Percentiles rank a stretch among this genome's conserved stretches.
Evolutionary conservation across 805 yeast species (phyloP).

Genomic region (Saccharomycopsis sp.): DNA sequence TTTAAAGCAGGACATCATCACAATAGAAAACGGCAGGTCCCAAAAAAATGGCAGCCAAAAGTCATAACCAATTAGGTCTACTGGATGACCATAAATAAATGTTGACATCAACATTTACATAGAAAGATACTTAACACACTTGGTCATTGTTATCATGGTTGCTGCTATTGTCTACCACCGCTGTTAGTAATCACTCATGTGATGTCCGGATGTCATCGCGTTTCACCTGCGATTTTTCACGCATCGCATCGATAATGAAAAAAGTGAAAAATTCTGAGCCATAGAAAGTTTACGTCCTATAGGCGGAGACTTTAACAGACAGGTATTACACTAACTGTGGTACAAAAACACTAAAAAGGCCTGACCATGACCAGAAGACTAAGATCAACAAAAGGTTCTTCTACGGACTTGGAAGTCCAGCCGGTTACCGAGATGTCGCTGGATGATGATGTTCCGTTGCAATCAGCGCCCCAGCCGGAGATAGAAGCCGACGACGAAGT

Average conservation of each 20-base stretch:
- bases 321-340: not conserved
- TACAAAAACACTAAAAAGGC: not conserved
- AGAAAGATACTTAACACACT: no score
- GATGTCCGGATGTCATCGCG: constrained; percentile 1
- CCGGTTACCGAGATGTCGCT: not conserved
- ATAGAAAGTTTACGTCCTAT: not conserved
- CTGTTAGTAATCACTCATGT: not conserved
- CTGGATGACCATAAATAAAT: no score
- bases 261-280: not conserved
- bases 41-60: no score
- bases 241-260: no score
- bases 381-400: not conserved
- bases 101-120: no score
- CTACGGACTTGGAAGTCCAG: not conserved
- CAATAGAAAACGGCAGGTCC: no score
- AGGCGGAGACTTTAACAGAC: not conserved
- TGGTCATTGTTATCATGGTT: no score
- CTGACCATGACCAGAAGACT: not conserved
- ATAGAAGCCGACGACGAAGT: not conserved
- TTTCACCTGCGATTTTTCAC: not conserved
- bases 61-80: no score
- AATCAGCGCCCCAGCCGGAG: not conserved
- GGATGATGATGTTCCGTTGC: not conserved
- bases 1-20: no score
- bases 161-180: no score